phyloP scores from a whole-genome alignment of 345 rosid genomes.

The Populus ilicifolia region DNA sequence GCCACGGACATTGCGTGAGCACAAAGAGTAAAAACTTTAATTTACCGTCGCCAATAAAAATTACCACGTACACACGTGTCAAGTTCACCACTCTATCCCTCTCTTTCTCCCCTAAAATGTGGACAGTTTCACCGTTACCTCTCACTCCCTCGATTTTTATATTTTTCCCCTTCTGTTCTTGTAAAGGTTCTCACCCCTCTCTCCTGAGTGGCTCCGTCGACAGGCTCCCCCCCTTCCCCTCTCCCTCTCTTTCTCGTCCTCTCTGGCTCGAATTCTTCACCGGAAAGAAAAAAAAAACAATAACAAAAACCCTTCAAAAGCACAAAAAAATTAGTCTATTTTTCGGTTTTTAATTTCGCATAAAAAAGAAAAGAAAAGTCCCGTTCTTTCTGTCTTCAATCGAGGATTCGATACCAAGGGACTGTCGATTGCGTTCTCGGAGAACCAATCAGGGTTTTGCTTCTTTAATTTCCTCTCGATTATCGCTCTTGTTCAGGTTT shows the following conservation, averaged over 20 bases:
- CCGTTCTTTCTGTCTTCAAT: not conserved
- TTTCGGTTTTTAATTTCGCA: not conserved
- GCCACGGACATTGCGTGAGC: not conserved
- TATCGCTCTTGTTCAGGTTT: not conserved
- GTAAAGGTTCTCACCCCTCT: not conserved
- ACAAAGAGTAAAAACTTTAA: not conserved
- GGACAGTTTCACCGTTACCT: constrained; percentile 12
- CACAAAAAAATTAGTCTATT: not conserved
- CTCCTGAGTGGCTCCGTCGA: not conserved
- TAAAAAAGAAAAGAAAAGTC: not conserved
- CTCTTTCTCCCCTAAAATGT: not conserved
- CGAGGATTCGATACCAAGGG: constrained; percentile 16
- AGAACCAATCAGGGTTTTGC: constrained; percentile 8
- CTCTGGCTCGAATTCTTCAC: constrained; percentile 19
- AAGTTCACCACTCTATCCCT: not conserved
- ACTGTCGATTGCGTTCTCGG: constrained; percentile 14
- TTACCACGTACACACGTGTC: constrained; percentile 8
- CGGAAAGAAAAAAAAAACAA: not conserved
- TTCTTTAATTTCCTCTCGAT: not conserved
- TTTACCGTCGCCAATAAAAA: not conserved
- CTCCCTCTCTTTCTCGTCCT: not conserved
- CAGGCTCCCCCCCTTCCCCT: not conserved
- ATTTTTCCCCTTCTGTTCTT: not conserved
- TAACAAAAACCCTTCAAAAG: not conserved
- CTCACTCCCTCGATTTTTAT: not conserved